Base-by-base conservation (phyloP, 2,329 filamentous ascomycete genomes). In the Tolypocladium nubicola region DNA sequence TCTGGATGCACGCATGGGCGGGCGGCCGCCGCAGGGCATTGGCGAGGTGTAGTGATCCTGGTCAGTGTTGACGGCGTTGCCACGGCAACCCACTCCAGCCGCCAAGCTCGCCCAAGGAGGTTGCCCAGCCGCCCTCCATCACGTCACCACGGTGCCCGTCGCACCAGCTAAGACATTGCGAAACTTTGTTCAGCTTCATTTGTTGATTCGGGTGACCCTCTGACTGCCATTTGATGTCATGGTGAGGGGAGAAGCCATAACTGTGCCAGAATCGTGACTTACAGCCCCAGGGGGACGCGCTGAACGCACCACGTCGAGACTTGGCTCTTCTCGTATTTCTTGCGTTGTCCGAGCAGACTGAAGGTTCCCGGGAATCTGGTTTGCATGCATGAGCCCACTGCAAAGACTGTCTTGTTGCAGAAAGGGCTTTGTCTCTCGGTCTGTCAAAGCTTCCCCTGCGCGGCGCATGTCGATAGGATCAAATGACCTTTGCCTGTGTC, bases 11-110 rank as follows among this genome's bases (percentile, higher is more conserved):
- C 62, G 65, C 61, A 66, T 63, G 61, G 57, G 62, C 59, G 59
- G 56, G 56, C 49, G 58, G 58, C 52, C 55, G 56, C 57, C 61
- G 58, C 60, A 60, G 62, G 64, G 62, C 58, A 58, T 58, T 55
- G 54, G 56, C 58, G 58, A 59, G 61, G 61, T 64, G 62, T 62
- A 63, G 62, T 63, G 62, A 61, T 55, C 52, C 58, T 53, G 49
- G 62, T 57, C 61, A 56, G 40, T 71, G 68, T 70, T 69, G 65
- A 68, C 63, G 49, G 57, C 53, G 68, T 71, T 64, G 61, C 68
- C 69, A 70, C 59, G 58, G 68, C 69, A 71, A 72, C 70, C 21
- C 53, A 8, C 35, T 6, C 13, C 30, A 16, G 2, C 7, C 11
- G 41, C 53, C 40, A 47, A 9, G 30, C 21, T 9, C 3, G 19